A percentile compares a stretch with the other conserved stretches of the same genome.
These are phyloP conservation scores for Hordeum marinum DNA, from an alignment of 176 grass and related monocot genomes.

Conservation along the genomic window DNA sequence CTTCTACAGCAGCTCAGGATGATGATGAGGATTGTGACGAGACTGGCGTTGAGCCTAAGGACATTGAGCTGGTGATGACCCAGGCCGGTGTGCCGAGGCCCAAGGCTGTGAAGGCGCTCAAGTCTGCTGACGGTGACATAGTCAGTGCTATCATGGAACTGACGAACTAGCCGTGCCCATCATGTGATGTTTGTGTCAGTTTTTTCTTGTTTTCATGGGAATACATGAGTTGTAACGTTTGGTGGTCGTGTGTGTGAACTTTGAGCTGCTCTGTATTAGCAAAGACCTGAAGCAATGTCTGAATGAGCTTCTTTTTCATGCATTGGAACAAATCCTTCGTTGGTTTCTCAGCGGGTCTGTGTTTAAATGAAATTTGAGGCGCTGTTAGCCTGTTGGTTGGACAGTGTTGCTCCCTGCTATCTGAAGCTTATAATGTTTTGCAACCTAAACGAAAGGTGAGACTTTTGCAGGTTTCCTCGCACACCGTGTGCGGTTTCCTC, in stretches of 20 bases:
- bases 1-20: slow-evolving; percentile 27
- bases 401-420: neutral
- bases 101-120: slow-evolving; percentile 54
- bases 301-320: neutral
- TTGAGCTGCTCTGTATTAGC: slow-evolving; percentile 23
- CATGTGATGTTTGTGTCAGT: neutral
- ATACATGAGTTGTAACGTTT: slow-evolving; percentile 2
- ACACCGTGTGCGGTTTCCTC: too few species aligned
- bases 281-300: neutral
- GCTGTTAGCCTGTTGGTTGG: neutral
- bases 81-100: slow-evolving; percentile 46
- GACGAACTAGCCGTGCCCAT: slow-evolving; percentile 33
- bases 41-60: slow-evolving; percentile 47
- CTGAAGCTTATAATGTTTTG: too few species aligned
- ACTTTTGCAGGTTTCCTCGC: too few species aligned
- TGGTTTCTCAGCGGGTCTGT: neutral
- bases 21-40: slow-evolving; percentile 49
- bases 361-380: neutral
- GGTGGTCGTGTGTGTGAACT: neutral
- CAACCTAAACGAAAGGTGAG: too few species aligned
- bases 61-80: slow-evolving; percentile 69
- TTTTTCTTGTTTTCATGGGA: neutral
- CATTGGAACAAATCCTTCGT: neutral
- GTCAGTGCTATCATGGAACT: slow-evolving; percentile 70
- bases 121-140: slow-evolving; percentile 52